Evolutionary conservation across 371 early-diverging fungal genomes (phyloP).

Genomic region (Apophysomyces elegans): DNA sequence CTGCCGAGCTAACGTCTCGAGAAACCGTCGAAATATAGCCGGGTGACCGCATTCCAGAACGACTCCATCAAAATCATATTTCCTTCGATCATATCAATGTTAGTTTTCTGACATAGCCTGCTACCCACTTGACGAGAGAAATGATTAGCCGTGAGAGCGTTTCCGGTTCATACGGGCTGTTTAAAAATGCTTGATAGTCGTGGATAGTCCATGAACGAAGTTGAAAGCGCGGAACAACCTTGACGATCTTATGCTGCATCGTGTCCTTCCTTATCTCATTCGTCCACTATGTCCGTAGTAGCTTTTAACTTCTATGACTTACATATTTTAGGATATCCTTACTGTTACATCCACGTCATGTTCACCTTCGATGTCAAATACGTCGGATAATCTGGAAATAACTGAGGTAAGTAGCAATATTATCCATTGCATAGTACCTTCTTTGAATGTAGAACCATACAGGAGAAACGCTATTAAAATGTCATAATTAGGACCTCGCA

Average conservation of each 20-base stretch:
- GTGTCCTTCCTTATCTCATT: conserved; percentile 40
- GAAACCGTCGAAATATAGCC: conserved; percentile 42
- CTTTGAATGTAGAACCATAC: conserved; percentile 61
- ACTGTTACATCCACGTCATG: conserved; percentile 64
- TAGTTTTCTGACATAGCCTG: neutral
- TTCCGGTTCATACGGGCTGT: conserved; percentile 23
- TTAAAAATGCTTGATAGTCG: conserved; percentile 41
- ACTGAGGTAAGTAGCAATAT: neutral
- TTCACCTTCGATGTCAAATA: conserved; percentile 51
- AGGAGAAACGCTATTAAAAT: conserved; percentile 50
- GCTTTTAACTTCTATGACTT: neutral
- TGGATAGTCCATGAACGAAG: conserved; percentile 49
- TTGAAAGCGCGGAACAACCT: conserved; percentile 64
- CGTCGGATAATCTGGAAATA: neutral
- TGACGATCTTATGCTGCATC: conserved; percentile 24
- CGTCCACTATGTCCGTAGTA: conserved; percentile 50
- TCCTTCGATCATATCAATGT: conserved; percentile 22
- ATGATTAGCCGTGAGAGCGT: conserved; percentile 37
- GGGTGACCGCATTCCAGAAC: conserved; percentile 60
- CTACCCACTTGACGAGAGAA: conserved; percentile 38
- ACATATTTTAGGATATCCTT: conserved; percentile 12
- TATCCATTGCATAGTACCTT: conserved; percentile 18
- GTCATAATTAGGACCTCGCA: neutral
- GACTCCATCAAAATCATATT: conserved; percentile 58
- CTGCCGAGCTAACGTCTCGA: conserved; percentile 27